Base-by-base conservation (phyloP, 208 protist genomes). In the Crithidia expoeki region DNA sequence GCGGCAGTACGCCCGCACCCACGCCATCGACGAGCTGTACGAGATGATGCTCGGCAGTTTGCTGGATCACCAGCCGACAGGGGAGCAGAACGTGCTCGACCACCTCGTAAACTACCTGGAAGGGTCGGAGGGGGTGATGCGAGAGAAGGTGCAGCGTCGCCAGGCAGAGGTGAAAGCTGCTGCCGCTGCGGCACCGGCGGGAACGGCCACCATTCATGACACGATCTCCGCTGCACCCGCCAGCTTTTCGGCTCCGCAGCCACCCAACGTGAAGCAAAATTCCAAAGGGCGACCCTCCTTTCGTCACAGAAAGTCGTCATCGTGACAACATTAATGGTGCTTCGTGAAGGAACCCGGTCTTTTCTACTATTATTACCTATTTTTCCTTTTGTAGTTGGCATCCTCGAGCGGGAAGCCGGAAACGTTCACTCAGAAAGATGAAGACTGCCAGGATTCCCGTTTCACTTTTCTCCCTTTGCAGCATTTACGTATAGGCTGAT, bases 11-110 rank as follows among this genome's bases (percentile, higher is more conserved):
- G 65, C 55, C n/a, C 61, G 79, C 50, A 67, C 62, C 1, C 76
- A 92, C 52, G 83, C 68, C 38, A 73, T 94, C 44, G 79, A 89
- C 30, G 81, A 82, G 36, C 56, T 94, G 32, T 92, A 86, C 52
- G 80, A 94, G 57, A 74, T 82, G 50, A 79, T 94, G 72, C 63
- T 92, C 19, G 62, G 74, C 4, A 75, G 75, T 47, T 44, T 90
- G 44, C 57, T 88, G 61, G 68, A 74, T 38, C 52, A 70, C 16
- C 68, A 72, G 38, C 86, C 89, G 5, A 49, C 50, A 2, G 80
- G 77, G 4, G 74, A 87, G 70, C 60, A 51, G 4, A 79, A 74
- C 23, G 78, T 88, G 61, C 68, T 92, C 14, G 83, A 90, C 28
- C 75, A 75, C 46, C 74, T 94, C 32, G 84, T 94, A 34, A 71